These are phyloP conservation scores for Inga laurina DNA, from an alignment of 306 rosid species.

Conservation along the genomic window DNA sequence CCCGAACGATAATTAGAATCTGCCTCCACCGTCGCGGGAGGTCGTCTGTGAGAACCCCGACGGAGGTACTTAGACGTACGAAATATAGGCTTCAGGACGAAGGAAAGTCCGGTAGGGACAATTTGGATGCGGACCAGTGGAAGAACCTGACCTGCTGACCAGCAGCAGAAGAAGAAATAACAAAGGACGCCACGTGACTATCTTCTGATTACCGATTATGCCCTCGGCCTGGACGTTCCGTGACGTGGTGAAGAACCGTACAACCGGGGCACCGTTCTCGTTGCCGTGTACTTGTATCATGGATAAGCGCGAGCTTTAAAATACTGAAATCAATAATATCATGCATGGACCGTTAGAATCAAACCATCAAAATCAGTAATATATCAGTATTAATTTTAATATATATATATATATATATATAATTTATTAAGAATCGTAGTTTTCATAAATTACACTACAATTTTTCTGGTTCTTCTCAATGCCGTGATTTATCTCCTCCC, in stretches of 20 bases:
- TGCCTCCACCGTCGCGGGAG: background rate
- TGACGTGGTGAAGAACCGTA: background rate
- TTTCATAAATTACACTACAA: too few species aligned
- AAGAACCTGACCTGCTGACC: background rate
- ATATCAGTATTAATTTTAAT: too few species aligned
- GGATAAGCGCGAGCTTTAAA: background rate
- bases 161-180: background rate
- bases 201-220: background rate
- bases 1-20: conserved; percentile 7
- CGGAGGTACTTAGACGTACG: background rate
- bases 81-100: background rate
- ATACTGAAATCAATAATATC: background rate
- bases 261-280: background rate
- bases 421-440: too few species aligned
- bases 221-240: background rate
- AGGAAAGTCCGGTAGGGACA: conserved; percentile 13
- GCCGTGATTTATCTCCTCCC: too few species aligned
- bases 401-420: too few species aligned
- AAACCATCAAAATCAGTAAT: too few species aligned
- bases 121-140: background rate
- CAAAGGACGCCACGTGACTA: conserved; percentile 17
- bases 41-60: background rate
- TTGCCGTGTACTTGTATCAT: too few species aligned
- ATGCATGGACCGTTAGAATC: too few species aligned
- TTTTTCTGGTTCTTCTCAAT: too few species aligned